Base-by-base conservation (phyloP, 768 basidiomycete genomes). In the Filobasidium floriforme region DNA sequence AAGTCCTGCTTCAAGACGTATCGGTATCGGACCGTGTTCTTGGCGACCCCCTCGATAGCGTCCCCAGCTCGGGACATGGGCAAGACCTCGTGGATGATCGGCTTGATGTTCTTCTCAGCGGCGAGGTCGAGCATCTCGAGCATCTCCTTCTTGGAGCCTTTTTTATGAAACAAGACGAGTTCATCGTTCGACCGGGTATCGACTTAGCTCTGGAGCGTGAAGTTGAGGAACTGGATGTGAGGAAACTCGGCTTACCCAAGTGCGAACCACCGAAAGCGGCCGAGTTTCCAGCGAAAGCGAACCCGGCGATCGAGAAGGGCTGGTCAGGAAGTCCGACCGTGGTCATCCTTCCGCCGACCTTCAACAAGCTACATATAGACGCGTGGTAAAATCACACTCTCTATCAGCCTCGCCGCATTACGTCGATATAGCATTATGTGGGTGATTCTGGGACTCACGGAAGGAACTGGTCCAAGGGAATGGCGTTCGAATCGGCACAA, bases 101-200 rank as follows among this genome's bases (percentile, higher is more conserved):
- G 81, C 71, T 82, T 80, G 69, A 87, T 77, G 0, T 79, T 77
- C 75, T 86, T 83, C 68, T 83, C 79, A 7, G 81, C 82, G 1
- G 84, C 85, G 37, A 88, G 81, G 60, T 84, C 75, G 43, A 87
- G 80, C 86, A 87, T 88, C 64, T 82, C 81, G 66, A 75, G 61
- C 67, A 75, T 67, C 49, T 63, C 68, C 62, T 69, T 68, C 61
- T 41, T 37, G 32, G 32, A 37, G 9, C 32, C 32, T 37, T n/a
- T n/a, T n/a, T n/a, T n/a, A n/a, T n/a, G n/a, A n/a, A n/a, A n/a
- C n/a, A n/a, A n/a, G n/a, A n/a, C n/a, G n/a, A n/a, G n/a, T n/a
- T n/a, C n/a, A n/a, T n/a, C n/a, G n/a, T n/a, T n/a, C n/a, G n/a
- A n/a, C n/a, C n/a, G n/a, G n/a, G n/a, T n/a, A n/a, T n/a, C n/a